Conservation (phyloP, 371 early-diverging fungal genomes). For the Chytridiales sp. region DNA sequence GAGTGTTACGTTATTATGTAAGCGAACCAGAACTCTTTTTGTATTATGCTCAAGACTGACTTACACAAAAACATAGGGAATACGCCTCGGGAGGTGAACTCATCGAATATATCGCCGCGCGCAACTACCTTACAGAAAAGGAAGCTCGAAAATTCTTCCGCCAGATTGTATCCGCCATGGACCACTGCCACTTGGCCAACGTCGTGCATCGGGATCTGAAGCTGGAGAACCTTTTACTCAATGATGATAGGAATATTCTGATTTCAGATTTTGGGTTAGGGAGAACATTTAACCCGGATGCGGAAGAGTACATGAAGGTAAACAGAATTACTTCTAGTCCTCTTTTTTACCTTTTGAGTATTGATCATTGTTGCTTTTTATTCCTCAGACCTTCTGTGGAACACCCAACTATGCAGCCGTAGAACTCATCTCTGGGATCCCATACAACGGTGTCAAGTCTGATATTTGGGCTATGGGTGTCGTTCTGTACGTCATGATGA, state of each 20-base stretch:
- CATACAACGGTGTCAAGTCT: conserved; percentile 56
- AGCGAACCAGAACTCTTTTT: conserved; percentile 6
- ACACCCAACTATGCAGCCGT: conserved; percentile 63
- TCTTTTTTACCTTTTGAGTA: conserved; percentile 12
- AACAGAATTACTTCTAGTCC: background rate
- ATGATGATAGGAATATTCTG: conserved; percentile 43
- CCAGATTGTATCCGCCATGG: conserved; percentile 66
- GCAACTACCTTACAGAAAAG: conserved; percentile 44
- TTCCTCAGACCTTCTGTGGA: conserved; percentile 55
- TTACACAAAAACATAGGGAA: conserved; percentile 35
- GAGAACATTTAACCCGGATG: conserved; percentile 43
- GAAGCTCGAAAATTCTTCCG: conserved; percentile 55
- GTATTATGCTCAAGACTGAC: background rate
- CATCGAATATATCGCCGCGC: conserved; percentile 53
- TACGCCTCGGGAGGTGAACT: conserved; percentile 59
- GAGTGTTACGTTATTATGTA: conserved; percentile 60
- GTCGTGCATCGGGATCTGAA: conserved; percentile 75
- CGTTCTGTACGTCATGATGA: conserved; percentile 63
- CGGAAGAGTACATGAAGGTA: conserved; percentile 48
- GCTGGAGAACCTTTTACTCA: conserved; percentile 54
- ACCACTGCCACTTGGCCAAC: conserved; percentile 64
- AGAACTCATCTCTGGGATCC: conserved; percentile 59
- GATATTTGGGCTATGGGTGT: conserved; percentile 68
- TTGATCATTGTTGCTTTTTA: background rate
- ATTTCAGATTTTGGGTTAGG: conserved; percentile 65